Conservation (phyloP, 225 moss, liverwort and hornwort genomes). For the Sphagnum tenellum region DNA sequence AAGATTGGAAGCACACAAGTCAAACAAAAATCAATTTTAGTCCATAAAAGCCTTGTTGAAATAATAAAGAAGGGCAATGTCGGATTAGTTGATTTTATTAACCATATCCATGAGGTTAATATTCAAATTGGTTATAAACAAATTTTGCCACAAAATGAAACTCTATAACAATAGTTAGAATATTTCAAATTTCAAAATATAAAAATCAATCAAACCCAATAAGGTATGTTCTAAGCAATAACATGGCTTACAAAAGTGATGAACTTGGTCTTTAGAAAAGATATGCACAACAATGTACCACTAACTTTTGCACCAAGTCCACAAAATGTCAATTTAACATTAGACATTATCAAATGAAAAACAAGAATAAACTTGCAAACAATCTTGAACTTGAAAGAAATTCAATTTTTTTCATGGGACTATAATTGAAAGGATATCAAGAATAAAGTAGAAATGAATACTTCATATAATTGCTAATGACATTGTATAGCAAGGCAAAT, state of each 20-base stretch:
- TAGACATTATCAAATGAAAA: too few relatives aligned
- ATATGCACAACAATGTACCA: too few relatives aligned
- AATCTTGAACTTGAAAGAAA: too few relatives aligned
- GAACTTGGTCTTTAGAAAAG: neutral
- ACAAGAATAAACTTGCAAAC: too few relatives aligned
- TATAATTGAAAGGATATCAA: too few relatives aligned
- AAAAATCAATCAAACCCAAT: slow-evolving; percentile 4
- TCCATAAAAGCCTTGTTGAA: slow-evolving; percentile 3
- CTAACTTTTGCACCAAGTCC: too few relatives aligned
- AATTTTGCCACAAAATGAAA: slow-evolving; percentile 6
- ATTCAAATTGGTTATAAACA: slow-evolving; percentile 3
- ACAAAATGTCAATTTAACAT: too few relatives aligned
- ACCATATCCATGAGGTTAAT: slow-evolving; percentile 11
- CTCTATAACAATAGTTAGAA: slow-evolving; percentile 7
- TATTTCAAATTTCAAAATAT: slow-evolving; percentile 14
- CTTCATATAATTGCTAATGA: too few relatives aligned
- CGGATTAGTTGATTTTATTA: slow-evolving; percentile 7
- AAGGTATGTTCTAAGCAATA: slow-evolving; percentile 11
- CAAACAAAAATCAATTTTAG: slow-evolving; percentile 9
- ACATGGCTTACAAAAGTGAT: slow-evolving; percentile 10
- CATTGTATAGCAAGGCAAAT: too few relatives aligned
- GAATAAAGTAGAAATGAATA: too few relatives aligned
- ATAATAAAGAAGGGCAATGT: slow-evolving; percentile 4
- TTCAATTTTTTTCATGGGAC: too few relatives aligned
- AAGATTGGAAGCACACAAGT: neutral